Evolutionary conservation across 805 yeast species (phyloP).

Genomic region (Naumovozyma baii): DNA sequence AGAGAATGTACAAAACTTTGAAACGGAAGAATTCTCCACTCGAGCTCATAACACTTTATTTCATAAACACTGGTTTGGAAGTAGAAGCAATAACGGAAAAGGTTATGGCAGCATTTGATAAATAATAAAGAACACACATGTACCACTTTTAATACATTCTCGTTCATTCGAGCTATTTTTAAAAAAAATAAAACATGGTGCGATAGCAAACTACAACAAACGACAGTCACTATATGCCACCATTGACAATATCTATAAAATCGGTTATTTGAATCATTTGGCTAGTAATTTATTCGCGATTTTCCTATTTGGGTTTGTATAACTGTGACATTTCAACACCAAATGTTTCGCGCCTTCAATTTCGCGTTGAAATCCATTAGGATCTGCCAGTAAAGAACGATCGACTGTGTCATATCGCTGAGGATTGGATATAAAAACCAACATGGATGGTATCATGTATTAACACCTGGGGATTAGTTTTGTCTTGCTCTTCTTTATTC

Average conservation of each 20-base stretch:
- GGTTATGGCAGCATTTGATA: too few species aligned
- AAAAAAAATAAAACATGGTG: background rate
- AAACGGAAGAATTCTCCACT: background rate
- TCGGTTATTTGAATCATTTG: background rate
- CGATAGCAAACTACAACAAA: too few species aligned
- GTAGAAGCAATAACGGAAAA: too few species aligned
- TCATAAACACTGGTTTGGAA: background rate
- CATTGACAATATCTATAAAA: background rate
- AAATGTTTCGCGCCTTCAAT: background rate
- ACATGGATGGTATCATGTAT: too few species aligned
- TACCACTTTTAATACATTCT: background rate
- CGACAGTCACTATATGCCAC: background rate
- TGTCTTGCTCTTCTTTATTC: too few species aligned
- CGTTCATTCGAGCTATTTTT: too few species aligned
- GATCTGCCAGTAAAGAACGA: too few species aligned
- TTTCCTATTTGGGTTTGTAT: background rate
- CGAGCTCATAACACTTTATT: background rate
- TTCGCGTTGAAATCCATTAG: background rate
- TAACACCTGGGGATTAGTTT: too few species aligned
- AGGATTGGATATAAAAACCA: too few species aligned
- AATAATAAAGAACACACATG: too few species aligned
- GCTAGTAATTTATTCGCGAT: background rate
- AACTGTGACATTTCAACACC: background rate
- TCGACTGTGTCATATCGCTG: too few species aligned
- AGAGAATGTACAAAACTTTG: constrained; percentile 10